Conservation (phyloP, 495 filamentous ascomycete species). For the Neurospora pannonica region DNA sequence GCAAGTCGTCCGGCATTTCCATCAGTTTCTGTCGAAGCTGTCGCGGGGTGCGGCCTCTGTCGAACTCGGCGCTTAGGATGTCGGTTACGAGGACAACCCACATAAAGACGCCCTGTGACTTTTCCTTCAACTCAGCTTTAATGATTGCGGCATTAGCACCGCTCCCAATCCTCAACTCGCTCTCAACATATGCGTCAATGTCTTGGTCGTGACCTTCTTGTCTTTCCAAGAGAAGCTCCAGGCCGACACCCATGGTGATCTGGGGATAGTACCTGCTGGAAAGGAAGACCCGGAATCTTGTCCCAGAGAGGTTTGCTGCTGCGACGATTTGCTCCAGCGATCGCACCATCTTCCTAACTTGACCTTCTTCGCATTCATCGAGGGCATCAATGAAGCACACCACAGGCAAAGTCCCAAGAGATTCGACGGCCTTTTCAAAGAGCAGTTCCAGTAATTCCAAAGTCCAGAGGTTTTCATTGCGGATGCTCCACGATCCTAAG, state of each 20-base stretch:
- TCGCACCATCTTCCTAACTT: slow-evolving; percentile 26
- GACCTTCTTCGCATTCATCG: slow-evolving; percentile 30
- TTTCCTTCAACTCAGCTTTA: slow-evolving; percentile 23
- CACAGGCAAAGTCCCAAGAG: slow-evolving; percentile 11
- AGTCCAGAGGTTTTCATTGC: slow-evolving; percentile 17
- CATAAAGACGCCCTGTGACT: slow-evolving; percentile 38
- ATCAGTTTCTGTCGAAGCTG: slow-evolving; percentile 12
- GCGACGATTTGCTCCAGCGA: slow-evolving; percentile 26
- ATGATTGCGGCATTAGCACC: slow-evolving; percentile 18
- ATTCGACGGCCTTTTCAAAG: slow-evolving; percentile 19
- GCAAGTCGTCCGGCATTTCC: slow-evolving; percentile 24
- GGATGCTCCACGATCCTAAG: neutral
- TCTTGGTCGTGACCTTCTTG: slow-evolving; percentile 18
- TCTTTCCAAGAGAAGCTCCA: slow-evolving; percentile 17
- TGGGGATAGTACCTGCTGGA: slow-evolving; percentile 45
- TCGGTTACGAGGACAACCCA: slow-evolving; percentile 39
- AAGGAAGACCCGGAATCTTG: slow-evolving; percentile 28
- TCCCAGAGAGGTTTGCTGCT: neutral
- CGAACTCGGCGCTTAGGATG: slow-evolving; percentile 34
- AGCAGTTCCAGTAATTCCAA: slow-evolving; percentile 19
- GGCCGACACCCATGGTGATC: slow-evolving; percentile 27
- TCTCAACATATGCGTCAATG: slow-evolving; percentile 14
- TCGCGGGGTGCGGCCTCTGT: slow-evolving; percentile 12
- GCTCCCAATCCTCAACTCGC: slow-evolving; percentile 12
- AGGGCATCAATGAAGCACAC: slow-evolving; percentile 35